Evolutionary conservation across 106 monocot genomes (phyloP), one percentile per base, ranked within the genome.

Genomic region (Alisma plantagoaquatica): DNA sequence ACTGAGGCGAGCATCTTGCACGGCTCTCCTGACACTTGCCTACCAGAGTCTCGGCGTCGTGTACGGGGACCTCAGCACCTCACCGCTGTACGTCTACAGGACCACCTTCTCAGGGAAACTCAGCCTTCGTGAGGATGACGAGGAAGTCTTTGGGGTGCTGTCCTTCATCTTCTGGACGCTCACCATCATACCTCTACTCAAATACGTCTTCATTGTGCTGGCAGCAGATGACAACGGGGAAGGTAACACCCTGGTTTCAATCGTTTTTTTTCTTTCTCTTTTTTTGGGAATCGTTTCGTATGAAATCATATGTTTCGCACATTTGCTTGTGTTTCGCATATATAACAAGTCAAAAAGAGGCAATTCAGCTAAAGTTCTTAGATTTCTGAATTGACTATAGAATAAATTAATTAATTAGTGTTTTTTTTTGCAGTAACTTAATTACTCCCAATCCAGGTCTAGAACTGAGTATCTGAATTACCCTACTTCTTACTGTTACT

Each of bases 11-110:
- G 22, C 59, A 48, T 66, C 69, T 17, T 72, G 59, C 52, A 68
- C 46, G 51, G 49, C 57, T 41, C 73, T 82, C 26, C 69, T 88
- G 10, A 70, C 49, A 29, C 82, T 88, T 56, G 83, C 82, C 30
- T 88, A 88, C 61, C 82, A 88, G 68, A 88, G 82, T 61, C 70
- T 82, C 22, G 88, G 88, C 10, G 73, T 89, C 46, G 68, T 89
- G 22, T 89, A 79, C 54, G 89, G 89, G n/a, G 89, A 89, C 41
- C 76, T 89, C 9, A 76, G 89, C 31, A 83, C 83, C 46, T 89
- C 83, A 28, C 83, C 83, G 60, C 64, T 89, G 4, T 89, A 89
- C 63, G 89, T 82, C 3, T 89, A 83, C 58, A 89, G 80, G 59
- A 89, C 75, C 10, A 74, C 79, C 3, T 89, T 89, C 51, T 83